These are phyloP conservation scores for Tetraselmis chui DNA, from an alignment of 139 green algal genomes.

Conservation along the genomic window DNA sequence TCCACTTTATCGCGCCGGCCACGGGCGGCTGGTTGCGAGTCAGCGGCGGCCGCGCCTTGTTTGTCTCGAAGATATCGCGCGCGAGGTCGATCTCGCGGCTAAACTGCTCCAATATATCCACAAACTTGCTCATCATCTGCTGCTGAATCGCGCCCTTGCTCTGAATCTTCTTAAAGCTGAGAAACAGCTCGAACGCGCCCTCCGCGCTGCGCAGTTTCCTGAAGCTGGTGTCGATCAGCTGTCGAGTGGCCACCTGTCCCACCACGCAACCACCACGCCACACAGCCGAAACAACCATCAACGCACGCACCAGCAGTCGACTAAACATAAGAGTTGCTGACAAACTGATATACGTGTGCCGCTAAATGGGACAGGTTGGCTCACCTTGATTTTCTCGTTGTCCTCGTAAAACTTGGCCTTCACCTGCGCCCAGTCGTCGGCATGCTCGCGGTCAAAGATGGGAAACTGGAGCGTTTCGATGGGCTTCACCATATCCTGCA, in stretches of 20 bases:
- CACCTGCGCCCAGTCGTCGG: constrained; percentile 51
- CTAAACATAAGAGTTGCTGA: too few relatives aligned
- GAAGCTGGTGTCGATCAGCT: constrained; percentile 92
- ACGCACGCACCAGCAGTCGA: too few relatives aligned
- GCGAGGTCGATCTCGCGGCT: constrained; percentile 63
- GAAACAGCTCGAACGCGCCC: constrained; percentile 81
- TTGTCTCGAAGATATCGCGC: constrained; percentile 55
- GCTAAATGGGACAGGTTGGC: too few relatives aligned
- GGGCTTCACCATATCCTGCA: constrained; percentile 75
- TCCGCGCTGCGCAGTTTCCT: constrained; percentile 78
- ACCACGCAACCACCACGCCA: too few relatives aligned
- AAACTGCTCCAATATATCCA: constrained; percentile 86
- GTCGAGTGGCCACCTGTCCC: constrained; percentile 32
- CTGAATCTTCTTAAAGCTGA: constrained; percentile 84
- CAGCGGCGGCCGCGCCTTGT: constrained; percentile 50
- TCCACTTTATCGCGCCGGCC: constrained; percentile 81
- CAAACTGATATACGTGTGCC: too few relatives aligned
- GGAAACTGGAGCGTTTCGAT: constrained; percentile 56
- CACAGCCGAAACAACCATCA: too few relatives aligned
- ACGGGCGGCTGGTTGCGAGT: constrained; percentile 79
- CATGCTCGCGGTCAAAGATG: constrained; percentile 60
- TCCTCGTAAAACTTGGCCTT: constrained; percentile 59
- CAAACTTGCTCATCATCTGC: constrained; percentile 85
- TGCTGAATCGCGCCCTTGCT: constrained; percentile 74
- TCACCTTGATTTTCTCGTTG: constrained; percentile 46